A percentile compares a stretch with the other conserved stretches of the same genome.
phyloP scores from a whole-genome alignment of 2,329 filamentous ascomycete genomes.

The Fusarium siculi region DNA sequence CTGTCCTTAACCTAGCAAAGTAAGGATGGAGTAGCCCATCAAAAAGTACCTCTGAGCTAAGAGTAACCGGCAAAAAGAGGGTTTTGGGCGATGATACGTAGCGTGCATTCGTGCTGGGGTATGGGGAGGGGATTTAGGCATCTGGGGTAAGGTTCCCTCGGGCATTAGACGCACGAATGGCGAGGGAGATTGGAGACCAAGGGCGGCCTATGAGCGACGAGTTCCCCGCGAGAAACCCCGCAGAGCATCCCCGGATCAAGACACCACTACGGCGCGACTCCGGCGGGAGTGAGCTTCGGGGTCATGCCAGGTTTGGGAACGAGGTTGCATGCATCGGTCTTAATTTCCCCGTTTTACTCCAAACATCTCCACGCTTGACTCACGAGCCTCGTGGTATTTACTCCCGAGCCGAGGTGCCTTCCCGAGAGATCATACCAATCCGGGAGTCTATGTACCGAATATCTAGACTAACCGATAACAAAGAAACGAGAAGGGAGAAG shows the following conservation, averaged over 20 bases:
- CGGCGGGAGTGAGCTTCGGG: slow-evolving; percentile 19
- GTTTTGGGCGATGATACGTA: slow-evolving; percentile 9
- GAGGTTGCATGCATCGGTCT: slow-evolving; percentile 30
- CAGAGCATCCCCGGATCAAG: slow-evolving; percentile 27
- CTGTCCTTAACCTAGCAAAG: neutral
- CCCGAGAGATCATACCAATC: neutral
- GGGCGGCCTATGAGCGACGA: neutral
- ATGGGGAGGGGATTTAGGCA: slow-evolving; percentile 30
- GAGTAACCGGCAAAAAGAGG: neutral
- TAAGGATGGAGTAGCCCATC: neutral
- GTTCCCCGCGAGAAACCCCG: slow-evolving; percentile 16
- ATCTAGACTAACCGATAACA: no score
- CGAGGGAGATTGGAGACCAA: neutral
- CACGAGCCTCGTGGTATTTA: neutral
- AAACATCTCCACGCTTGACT: slow-evolving; percentile 28
- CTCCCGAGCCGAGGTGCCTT: neutral
- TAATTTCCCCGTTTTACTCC: slow-evolving; percentile 37
- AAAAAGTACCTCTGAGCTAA: slow-evolving; percentile 2
- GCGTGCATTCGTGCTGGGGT: neutral
- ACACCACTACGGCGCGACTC: slow-evolving; percentile 39
- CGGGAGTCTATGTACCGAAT: neutral
- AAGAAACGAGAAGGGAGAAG: no score
- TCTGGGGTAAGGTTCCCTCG: slow-evolving; percentile 29
- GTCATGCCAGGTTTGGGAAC: slow-evolving; percentile 11
- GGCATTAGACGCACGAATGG: slow-evolving; percentile 35